Conservation (phyloP, 495 filamentous ascomycete species). For the Parathielavia appendiculata region DNA sequence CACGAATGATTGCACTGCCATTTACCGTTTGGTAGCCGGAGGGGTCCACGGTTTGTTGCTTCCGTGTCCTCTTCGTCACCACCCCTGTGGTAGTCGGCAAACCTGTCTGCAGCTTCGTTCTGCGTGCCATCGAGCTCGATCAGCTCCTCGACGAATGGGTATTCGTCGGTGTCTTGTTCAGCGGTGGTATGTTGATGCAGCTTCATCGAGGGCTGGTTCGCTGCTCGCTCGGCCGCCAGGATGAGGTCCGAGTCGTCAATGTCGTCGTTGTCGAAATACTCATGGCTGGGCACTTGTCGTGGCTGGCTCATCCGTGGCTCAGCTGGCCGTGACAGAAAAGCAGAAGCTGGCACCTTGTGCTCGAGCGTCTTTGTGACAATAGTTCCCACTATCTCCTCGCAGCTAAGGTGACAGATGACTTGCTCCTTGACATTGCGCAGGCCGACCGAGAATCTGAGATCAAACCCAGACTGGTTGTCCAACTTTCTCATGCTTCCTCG, state of each 20-base stretch:
- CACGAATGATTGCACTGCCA: slow-evolving; percentile 84
- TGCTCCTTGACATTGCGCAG: slow-evolving; percentile 52
- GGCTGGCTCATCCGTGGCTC: background rate
- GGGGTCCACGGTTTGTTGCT: slow-evolving; percentile 38
- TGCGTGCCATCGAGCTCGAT: slow-evolving; percentile 8
- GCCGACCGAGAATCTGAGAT: slow-evolving; percentile 56
- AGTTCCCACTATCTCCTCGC: slow-evolving; percentile 89
- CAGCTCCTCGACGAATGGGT: slow-evolving; percentile 33
- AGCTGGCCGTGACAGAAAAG: slow-evolving; percentile 42
- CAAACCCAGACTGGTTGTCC: slow-evolving; percentile 47
- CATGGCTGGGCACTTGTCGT: background rate
- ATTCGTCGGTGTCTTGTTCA: slow-evolving; percentile 22
- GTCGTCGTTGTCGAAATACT: slow-evolving; percentile 21
- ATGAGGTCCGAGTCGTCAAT: slow-evolving; percentile 27
- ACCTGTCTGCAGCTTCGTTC: slow-evolving; percentile 32
- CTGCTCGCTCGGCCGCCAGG: slow-evolving; percentile 22
- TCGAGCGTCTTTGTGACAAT: slow-evolving; percentile 55
- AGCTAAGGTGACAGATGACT: slow-evolving; percentile 71
- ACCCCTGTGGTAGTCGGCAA: slow-evolving; percentile 25
- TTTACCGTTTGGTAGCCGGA: slow-evolving; percentile 70
- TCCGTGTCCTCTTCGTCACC: slow-evolving; percentile 16
- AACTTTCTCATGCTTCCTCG: slow-evolving; percentile 66
- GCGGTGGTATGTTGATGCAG: slow-evolving; percentile 10
- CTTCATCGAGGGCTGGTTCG: background rate
- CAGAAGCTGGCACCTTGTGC: slow-evolving; percentile 52